Percentiles rank a stretch among this genome's conserved stretches.
Conservation (phyloP, 2,329 filamentous ascomycete species). For the Ophiostoma sp. region DNA sequence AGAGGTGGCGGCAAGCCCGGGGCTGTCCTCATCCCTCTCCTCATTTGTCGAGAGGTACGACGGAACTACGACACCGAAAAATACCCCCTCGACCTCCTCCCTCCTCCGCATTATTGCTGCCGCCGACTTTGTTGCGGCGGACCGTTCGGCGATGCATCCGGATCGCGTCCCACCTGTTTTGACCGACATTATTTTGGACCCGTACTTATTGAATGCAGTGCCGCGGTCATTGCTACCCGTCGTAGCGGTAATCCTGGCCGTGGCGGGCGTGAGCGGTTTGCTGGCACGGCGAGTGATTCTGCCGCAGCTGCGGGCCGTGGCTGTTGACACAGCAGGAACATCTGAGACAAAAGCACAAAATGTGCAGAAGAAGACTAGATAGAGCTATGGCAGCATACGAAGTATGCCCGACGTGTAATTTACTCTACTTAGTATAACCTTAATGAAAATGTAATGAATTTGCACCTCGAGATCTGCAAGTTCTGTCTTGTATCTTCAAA, state of each 20-base stretch:
- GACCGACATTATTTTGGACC: conserved; percentile 83
- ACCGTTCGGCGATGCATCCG: conserved; percentile 68
- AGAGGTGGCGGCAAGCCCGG: conserved; percentile 60
- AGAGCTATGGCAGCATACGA: not conserved
- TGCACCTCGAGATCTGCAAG: not conserved
- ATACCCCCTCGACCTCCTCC: not conserved
- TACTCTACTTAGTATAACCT: no score
- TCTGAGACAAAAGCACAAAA: not conserved
- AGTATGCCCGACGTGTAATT: no score
- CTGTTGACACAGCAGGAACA: not conserved
- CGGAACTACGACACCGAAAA: not conserved
- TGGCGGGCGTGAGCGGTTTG: conserved; percentile 53
- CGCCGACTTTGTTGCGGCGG: conserved; percentile 81
- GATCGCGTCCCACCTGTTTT: conserved; percentile 67
- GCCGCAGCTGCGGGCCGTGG: conserved; percentile 36
- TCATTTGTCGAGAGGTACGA: conserved; percentile 47
- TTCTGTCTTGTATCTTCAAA: not conserved
- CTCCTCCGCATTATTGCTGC: conserved; percentile 73
- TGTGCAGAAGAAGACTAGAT: not conserved
- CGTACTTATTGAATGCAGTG: conserved; percentile 72
- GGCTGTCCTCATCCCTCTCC: conserved; percentile 65
- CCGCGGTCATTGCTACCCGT: conserved; percentile 76
- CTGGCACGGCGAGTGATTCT: conserved; percentile 44
- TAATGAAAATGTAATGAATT: no score
- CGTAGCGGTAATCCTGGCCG: conserved; percentile 63